Percentiles rank a stretch among this genome's conserved stretches.
Evolutionary conservation across 106 monocot species (phyloP).

Genomic region (Apostasia ramifera): DNA sequence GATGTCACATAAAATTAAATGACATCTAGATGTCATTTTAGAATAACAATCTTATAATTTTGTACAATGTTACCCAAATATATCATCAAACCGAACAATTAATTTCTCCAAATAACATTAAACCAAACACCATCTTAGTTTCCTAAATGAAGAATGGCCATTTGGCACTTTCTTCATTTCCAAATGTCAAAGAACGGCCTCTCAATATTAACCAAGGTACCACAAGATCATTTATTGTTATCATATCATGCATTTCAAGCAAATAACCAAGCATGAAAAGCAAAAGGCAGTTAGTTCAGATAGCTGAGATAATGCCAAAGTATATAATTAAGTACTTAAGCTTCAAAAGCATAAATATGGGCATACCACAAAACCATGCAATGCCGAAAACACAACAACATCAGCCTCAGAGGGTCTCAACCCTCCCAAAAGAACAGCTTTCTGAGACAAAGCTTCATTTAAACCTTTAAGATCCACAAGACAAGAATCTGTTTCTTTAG

Average conservation of each 20-base stretch:
- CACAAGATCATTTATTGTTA: no score
- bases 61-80: no score
- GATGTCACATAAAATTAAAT: no score
- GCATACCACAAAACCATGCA: constrained; percentile 71
- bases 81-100: no score
- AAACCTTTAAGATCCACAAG: constrained; percentile 32
- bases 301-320: neutral
- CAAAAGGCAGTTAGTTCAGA: neutral
- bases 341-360: neutral
- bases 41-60: no score
- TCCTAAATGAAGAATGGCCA: neutral
- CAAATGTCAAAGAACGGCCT: neutral
- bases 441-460: constrained; percentile 53
- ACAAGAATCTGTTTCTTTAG: constrained; percentile 21
- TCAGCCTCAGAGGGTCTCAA: constrained; percentile 66
- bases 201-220: neutral
- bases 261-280: no score
- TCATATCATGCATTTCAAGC: no score
- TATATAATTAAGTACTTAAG: neutral
- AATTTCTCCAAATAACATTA: no score
- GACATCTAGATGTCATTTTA: no score
- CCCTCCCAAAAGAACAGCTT: constrained; percentile 69
- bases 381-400: constrained; percentile 56
- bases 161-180: neutral
- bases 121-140: no score